phyloP scores from a whole-genome alignment of 345 rosid species.

The Citrus glauca region DNA sequence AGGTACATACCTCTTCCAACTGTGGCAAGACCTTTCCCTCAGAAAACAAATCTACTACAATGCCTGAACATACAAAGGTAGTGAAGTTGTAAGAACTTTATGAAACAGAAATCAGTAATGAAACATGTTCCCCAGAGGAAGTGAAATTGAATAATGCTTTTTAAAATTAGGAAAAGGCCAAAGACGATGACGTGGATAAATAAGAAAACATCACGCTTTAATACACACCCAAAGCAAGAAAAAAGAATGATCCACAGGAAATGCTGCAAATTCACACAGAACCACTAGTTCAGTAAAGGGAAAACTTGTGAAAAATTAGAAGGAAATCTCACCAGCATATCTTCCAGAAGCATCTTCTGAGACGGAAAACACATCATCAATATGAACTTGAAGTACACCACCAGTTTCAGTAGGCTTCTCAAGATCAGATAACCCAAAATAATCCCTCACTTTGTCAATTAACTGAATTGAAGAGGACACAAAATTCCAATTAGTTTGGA shows the following conservation, averaged over 20 bases:
- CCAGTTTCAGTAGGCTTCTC: constrained; percentile 53
- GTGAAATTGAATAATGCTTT: not conserved
- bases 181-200: not conserved
- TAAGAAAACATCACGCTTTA: not conserved
- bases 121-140: not conserved
- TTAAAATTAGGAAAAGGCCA: not conserved
- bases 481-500: not conserved
- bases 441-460: constrained; percentile 61
- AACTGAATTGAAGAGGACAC: constrained; percentile 38
- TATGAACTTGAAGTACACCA: constrained; percentile 50
- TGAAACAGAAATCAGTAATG: not conserved
- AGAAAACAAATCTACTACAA: constrained; percentile 66
- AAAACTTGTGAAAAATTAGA: not conserved
- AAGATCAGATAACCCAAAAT: constrained; percentile 61
- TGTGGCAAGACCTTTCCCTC: constrained; percentile 64
- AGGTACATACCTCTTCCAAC: constrained; percentile 56
- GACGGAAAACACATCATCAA: constrained; percentile 61
- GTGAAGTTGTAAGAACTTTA: not conserved
- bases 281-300: not conserved
- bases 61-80: constrained; percentile 37
- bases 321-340: constrained; percentile 57
- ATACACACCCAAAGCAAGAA: not conserved
- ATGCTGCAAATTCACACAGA: not conserved
- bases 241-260: not conserved
- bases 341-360: constrained; percentile 26